These are phyloP conservation scores for Rhododendron mucronatum DNA, from an alignment of 148 eudicot species.

Conservation along the genomic window DNA sequence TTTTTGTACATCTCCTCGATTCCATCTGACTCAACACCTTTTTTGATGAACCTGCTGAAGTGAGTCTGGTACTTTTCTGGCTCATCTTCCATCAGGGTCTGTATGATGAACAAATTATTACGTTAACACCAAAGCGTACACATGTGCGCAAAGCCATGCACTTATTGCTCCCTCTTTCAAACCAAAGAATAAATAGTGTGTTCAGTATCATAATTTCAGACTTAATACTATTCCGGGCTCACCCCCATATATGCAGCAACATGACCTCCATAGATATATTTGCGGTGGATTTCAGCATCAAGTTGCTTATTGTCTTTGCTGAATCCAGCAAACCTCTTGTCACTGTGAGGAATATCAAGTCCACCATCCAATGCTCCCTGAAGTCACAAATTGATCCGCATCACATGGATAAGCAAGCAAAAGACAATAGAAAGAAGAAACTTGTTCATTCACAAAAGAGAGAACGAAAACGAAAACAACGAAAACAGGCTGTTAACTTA, in stretches of 20 bases:
- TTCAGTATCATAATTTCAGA: background rate
- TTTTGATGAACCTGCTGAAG: conserved; percentile 47
- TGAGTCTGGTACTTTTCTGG: conserved; percentile 70
- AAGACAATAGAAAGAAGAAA: background rate
- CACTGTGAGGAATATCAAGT: conserved; percentile 73
- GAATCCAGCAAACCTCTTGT: conserved; percentile 78
- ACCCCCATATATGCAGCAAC: conserved; percentile 70
- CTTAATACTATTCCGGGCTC: background rate
- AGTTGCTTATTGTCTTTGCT: conserved; percentile 60
- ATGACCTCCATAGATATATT: conserved; percentile 72
- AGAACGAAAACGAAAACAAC: background rate
- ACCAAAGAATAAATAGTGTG: background rate
- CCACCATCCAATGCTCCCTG: conserved; percentile 84
- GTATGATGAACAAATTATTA: background rate
- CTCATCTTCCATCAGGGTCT: conserved; percentile 63
- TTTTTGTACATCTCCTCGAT: conserved; percentile 58
- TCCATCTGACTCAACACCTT: conserved; percentile 47
- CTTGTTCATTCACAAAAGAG: background rate
- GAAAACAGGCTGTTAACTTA: no score
- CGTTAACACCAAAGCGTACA: background rate
- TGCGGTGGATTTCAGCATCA: conserved; percentile 69
- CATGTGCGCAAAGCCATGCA: background rate
- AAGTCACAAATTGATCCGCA: background rate
- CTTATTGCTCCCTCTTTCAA: background rate
- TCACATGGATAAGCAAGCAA: background rate